Percentiles rank a stretch among this genome's conserved stretches.
Conservation (phyloP, 2,329 filamentous ascomycete species). For the Ustulina deusta region DNA sequence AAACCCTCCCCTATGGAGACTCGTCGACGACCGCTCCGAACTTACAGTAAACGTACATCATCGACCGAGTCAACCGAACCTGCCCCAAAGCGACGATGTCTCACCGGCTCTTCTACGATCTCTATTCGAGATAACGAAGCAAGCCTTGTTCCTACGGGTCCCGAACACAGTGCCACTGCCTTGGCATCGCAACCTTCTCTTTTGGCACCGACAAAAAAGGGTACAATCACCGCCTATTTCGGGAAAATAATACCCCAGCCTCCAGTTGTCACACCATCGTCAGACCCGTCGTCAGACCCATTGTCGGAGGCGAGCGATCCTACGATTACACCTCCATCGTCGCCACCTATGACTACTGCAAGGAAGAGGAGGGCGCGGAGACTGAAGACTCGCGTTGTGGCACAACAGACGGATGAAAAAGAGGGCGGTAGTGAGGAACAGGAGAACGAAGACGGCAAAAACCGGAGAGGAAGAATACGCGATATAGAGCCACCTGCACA, state of each 20-base stretch:
- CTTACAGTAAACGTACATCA: slow-evolving; percentile 53
- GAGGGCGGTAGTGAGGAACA: slow-evolving; percentile 32
- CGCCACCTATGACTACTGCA: slow-evolving; percentile 39
- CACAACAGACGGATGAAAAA: slow-evolving; percentile 28
- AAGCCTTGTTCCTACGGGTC: background rate
- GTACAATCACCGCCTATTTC: slow-evolving; percentile 51
- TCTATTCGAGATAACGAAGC: background rate
- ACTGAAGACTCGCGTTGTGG: slow-evolving; percentile 49
- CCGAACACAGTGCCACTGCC: background rate
- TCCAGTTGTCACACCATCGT: slow-evolving; percentile 32
- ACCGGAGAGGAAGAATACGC: background rate
- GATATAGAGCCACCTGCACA: background rate
- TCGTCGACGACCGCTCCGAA: slow-evolving; percentile 52
- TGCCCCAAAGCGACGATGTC: slow-evolving; percentile 44
- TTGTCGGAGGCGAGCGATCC: slow-evolving; percentile 36
- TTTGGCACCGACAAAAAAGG: slow-evolving; percentile 42
- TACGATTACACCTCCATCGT: slow-evolving; percentile 51
- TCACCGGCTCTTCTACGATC: slow-evolving; percentile 14
- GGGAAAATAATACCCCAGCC: slow-evolving; percentile 43
- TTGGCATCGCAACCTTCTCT: background rate
- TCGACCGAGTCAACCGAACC: slow-evolving; percentile 45
- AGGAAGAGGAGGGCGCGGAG: slow-evolving; percentile 49
- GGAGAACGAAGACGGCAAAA: background rate
- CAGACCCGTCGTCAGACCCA: slow-evolving; percentile 41
- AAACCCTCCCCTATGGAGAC: slow-evolving; percentile 33